Conservation (phyloP, 306 rosid genomes). For the Quercus parvula region DNA sequence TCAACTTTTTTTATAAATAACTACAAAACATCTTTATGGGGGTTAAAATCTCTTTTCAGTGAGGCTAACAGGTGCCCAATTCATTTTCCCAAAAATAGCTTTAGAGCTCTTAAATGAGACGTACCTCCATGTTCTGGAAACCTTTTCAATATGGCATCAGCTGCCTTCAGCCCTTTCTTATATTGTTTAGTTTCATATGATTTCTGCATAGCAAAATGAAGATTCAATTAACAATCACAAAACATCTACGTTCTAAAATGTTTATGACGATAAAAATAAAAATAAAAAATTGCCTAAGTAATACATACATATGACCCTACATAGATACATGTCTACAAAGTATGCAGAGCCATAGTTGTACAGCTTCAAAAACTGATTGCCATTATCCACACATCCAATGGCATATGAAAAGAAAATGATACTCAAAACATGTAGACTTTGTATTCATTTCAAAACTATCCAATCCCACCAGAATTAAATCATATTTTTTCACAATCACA, state of each 20-base stretch:
- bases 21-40: no score
- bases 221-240: slow-evolving; percentile 9
- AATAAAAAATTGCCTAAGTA: not conserved
- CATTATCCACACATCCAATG: slow-evolving; percentile 16
- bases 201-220: slow-evolving; percentile 56
- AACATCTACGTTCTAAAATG: not conserved
- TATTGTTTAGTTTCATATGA: slow-evolving; percentile 97
- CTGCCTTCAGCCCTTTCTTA: slow-evolving; percentile 95
- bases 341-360: not conserved
- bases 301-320: not conserved
- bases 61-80: no score
- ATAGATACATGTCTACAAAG: not conserved
- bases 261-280: not conserved
- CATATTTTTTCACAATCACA: not conserved
- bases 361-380: not conserved
- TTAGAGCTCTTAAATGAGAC: not conserved
- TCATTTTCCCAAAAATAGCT: no score
- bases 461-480: not conserved
- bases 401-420: not conserved
- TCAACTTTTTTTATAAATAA: no score
- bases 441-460: not conserved
- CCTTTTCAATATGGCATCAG: slow-evolving; percentile 87
- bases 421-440: not conserved
- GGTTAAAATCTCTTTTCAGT: no score
- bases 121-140: slow-evolving; percentile 99